Conservation (phyloP, 805 yeast genomes). For the Saccharomycopsis sp. region DNA sequence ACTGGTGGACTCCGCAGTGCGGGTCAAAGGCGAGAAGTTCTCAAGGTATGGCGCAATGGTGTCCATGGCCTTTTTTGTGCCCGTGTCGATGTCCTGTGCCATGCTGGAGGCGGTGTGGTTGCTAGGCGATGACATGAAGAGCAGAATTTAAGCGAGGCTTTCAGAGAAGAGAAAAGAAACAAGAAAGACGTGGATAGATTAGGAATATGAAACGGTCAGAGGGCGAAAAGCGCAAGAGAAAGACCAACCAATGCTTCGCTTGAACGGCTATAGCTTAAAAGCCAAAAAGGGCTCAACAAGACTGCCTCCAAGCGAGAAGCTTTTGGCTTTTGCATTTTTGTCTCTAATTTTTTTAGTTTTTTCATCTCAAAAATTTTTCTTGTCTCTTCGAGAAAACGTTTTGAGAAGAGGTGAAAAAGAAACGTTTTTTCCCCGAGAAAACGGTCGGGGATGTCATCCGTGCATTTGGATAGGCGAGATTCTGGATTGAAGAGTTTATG, state of each 20-base stretch:
- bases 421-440: too few relatives aligned
- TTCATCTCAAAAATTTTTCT: not conserved
- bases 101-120: not conserved
- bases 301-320: not conserved
- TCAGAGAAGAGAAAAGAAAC: not conserved
- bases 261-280: not conserved
- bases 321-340: not conserved
- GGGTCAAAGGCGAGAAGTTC: conserved; percentile 64
- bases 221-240: not conserved
- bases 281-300: not conserved
- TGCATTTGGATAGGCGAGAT: too few relatives aligned
- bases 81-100: not conserved
- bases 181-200: not conserved
- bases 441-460: too few relatives aligned
- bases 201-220: not conserved
- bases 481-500: too few relatives aligned
- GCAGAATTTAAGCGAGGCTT: not conserved
- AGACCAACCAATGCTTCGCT: too few relatives aligned
- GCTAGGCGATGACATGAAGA: not conserved
- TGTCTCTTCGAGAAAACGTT: not conserved
- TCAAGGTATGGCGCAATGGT: conserved; percentile 75
- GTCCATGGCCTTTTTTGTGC: conserved; percentile 53
- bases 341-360: too few relatives aligned
- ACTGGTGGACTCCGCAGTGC: conserved; percentile 40
- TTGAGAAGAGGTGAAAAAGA: too few relatives aligned